Percentiles rank a stretch among this genome's conserved stretches.
Conservation (phyloP, 805 yeast species). For the Phaffomyces thermotolerans region DNA sequence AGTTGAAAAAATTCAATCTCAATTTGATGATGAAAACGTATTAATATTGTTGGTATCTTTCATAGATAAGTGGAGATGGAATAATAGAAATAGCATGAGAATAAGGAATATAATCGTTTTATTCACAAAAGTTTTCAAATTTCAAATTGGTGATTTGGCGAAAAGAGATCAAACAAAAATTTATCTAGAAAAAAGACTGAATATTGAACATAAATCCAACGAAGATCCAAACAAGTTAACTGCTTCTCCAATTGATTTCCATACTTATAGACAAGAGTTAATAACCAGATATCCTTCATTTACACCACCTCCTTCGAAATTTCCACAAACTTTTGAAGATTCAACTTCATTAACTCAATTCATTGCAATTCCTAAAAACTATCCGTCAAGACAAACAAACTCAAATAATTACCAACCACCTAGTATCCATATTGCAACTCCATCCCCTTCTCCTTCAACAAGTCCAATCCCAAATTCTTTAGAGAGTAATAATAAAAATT, state of each 20-base stretch:
- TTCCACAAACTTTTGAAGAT: constrained; percentile 41
- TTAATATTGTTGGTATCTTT: constrained; percentile 38
- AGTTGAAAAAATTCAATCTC: constrained; percentile 2
- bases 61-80: constrained; percentile 66
- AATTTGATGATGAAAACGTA: constrained; percentile 30
- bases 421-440: constrained; percentile 71
- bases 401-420: constrained; percentile 41
- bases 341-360: constrained; percentile 52
- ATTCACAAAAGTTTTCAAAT: constrained; percentile 44
- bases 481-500: constrained; percentile 13
- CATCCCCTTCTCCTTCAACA: constrained; percentile 76
- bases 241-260: constrained; percentile 82
- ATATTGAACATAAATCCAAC: constrained; percentile 16
- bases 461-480: constrained; percentile 31
- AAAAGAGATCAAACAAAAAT: constrained; percentile 37
- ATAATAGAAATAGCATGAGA: constrained; percentile 34
- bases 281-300: constrained; percentile 69
- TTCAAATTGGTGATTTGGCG: constrained; percentile 55
- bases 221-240: constrained; percentile 29
- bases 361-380: constrained; percentile 51
- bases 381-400: constrained; percentile 32
- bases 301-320: constrained; percentile 40
- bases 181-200: constrained; percentile 37
- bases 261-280: constrained; percentile 69
- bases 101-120: constrained; percentile 50